Evolutionary conservation across 129 eudicot species (phyloP).

Genomic region (Chrysanthemum seticuspe): DNA sequence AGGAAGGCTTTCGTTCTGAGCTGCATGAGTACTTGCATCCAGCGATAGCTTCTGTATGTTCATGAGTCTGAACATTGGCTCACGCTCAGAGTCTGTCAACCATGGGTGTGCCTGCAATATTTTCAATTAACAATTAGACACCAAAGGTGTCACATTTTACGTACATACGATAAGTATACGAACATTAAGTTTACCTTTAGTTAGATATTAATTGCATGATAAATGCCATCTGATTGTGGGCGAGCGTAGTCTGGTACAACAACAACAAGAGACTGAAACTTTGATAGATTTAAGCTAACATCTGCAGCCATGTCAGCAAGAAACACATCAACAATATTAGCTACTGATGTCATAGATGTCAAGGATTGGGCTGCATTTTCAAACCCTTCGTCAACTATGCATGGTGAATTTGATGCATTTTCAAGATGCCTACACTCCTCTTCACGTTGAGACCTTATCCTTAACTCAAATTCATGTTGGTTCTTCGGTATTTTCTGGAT

Average conservation of each 20-base stretch:
- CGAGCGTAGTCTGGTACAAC: slow-evolving; percentile 84
- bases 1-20: slow-evolving; percentile 82
- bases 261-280: slow-evolving; percentile 66
- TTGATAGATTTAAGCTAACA: slow-evolving; percentile 61
- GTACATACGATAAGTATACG: neutral
- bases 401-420: slow-evolving; percentile 40
- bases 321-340: slow-evolving; percentile 74
- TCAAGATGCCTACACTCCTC: too few species aligned
- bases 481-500: too few species aligned
- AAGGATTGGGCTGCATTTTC: slow-evolving; percentile 42
- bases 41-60: slow-evolving; percentile 69
- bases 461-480: too few species aligned
- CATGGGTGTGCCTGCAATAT: slow-evolving; percentile 65
- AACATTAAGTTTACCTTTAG: slow-evolving; percentile 41
- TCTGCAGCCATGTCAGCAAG: slow-evolving; percentile 86
- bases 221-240: slow-evolving; percentile 70
- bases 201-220: slow-evolving; percentile 73
- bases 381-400: slow-evolving; percentile 54
- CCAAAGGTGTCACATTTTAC: neutral
- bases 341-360: slow-evolving; percentile 58
- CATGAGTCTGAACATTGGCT: slow-evolving; percentile 68
- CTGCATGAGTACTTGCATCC: slow-evolving; percentile 75
- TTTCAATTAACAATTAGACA: neutral
- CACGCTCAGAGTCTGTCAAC: slow-evolving; percentile 66
- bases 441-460: too few species aligned